Evolutionary conservation across 176 grass and related monocot genomes (phyloP).

Genomic region (Triticum urartu): DNA sequence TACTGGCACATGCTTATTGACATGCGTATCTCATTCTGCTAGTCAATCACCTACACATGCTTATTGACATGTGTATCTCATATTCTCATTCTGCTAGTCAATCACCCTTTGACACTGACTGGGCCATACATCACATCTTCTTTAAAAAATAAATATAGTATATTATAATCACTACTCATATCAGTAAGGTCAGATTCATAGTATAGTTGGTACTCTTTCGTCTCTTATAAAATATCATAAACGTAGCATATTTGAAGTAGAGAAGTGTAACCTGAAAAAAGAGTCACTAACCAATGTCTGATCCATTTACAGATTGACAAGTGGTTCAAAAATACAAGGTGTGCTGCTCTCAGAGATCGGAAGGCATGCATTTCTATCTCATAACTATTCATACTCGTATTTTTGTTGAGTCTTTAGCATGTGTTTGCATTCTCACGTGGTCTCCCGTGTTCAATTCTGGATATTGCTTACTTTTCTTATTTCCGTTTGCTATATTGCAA

Average conservation of each 20-base stretch:
- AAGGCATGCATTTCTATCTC: slow-evolving; percentile 58
- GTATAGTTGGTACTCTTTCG: not conserved
- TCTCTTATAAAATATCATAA: slow-evolving; percentile 21
- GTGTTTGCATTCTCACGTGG: slow-evolving; percentile 9
- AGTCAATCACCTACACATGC: not conserved
- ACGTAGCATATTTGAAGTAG: slow-evolving; percentile 1
- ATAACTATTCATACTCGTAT: slow-evolving; percentile 22
- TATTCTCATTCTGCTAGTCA: slow-evolving; percentile 3
- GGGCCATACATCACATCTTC: not conserved
- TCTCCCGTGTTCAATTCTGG: not conserved
- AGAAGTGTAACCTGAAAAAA: not conserved
- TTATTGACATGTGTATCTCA: slow-evolving; percentile 6
- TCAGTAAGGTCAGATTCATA: not conserved
- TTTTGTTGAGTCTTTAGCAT: slow-evolving; percentile 12
- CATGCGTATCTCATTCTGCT: not conserved
- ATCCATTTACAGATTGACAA: slow-evolving; percentile 68
- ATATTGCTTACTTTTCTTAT: not conserved
- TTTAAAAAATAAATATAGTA: not conserved
- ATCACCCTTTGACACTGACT: not conserved
- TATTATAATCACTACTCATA: slow-evolving; percentile 1
- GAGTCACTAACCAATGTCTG: slow-evolving; percentile 16
- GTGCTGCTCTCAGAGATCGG: slow-evolving; percentile 80
- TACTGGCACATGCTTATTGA: slow-evolving; percentile 11
- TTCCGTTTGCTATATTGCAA: slow-evolving; percentile 17
- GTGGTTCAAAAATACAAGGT: slow-evolving; percentile 98